Evolutionary conservation across 2,329 filamentous ascomycete species (phyloP), one percentile per base, ranked within the genome.

Genomic region (Didymella pinodella): DNA sequence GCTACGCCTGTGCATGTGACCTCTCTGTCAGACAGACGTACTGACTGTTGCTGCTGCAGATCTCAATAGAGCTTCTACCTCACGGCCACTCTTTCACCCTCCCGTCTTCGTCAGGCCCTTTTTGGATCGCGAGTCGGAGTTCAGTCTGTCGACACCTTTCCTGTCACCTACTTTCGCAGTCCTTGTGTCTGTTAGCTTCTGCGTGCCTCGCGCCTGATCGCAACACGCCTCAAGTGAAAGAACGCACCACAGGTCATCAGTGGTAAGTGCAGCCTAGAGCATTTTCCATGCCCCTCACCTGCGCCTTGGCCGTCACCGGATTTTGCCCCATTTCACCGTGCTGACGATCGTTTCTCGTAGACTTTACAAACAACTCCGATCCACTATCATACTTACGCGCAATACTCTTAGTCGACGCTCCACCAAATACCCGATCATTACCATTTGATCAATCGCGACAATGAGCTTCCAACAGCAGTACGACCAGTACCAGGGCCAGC

Each of bases 391-490:
- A 73, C 59, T 72, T 74, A 74, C 66, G 58, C 67, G 47, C 65
- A 51, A 65, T 68, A 71, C 65, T 61, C 52, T 63, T 65, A 65
- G 61, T 62, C 61, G 51, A 55, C 54, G 48, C 36, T 48, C 52
- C 59, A 54, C 53, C 52, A 51, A 56, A 45, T 48, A 57, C 48
- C 48, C 62, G 53, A 64, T 62, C 62, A 57, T 22, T 62, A 67
- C 57, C 65, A 54, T 55, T 54, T 65, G 57, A 65, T 66, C 63
- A 50, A 54, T 38, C 48, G 56, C 60, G 75, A 84, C 66, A 58
- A 90, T 90, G 88, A 88, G 86, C 75, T 89, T 88, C 81, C 84
- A 85, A 62, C 84, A 85, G 63, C 86, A 86, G 77, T 88, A 86
- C 77, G 86, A 89, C 70, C 81, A 83, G 65, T 88, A 86, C 77